A percentile compares a stretch with the other conserved stretches of the same genome.
phyloP scores from a whole-genome alignment of 1,284 basidiomycete genomes.

The Trametes sp. region DNA sequence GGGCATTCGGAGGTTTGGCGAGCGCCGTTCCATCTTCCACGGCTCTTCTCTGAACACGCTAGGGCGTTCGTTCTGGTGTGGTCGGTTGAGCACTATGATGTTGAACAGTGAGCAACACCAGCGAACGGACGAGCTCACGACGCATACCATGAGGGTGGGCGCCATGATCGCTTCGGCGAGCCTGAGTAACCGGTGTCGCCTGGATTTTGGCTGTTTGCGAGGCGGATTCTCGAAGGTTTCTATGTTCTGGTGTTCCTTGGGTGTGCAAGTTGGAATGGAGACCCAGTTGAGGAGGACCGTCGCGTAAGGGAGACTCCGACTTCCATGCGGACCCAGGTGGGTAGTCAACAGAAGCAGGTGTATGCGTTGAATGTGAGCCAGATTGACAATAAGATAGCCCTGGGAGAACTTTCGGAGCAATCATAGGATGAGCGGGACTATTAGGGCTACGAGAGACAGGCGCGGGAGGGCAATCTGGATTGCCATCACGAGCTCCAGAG shows the following conservation, averaged over 20 bases:
- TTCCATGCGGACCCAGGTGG: neutral
- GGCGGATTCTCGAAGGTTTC: no score
- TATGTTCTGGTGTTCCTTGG: no score
- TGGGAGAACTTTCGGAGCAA: neutral
- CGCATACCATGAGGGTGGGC: no score
- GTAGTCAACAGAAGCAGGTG: neutral
- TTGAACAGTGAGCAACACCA: neutral
- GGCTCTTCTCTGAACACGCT: neutral
- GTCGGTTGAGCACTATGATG: neutral
- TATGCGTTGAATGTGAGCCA: no score
- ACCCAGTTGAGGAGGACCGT: neutral
- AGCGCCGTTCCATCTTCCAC: slow-evolving; percentile 9
- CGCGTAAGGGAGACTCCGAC: neutral
- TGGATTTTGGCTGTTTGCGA: no score
- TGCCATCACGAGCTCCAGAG: neutral
- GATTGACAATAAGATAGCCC: no score
- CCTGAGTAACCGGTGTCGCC: no score
- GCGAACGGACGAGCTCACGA: neutral
- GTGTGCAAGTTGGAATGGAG: no score
- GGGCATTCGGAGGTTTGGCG: neutral
- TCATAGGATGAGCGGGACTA: neutral
- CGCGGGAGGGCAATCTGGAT: neutral
- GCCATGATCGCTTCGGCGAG: no score
- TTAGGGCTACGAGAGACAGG: neutral
- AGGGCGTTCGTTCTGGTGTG: neutral